These are phyloP conservation scores for Urochloa ruziziensis DNA, from an alignment of 176 grass and related monocot species.

Conservation along the genomic window DNA sequence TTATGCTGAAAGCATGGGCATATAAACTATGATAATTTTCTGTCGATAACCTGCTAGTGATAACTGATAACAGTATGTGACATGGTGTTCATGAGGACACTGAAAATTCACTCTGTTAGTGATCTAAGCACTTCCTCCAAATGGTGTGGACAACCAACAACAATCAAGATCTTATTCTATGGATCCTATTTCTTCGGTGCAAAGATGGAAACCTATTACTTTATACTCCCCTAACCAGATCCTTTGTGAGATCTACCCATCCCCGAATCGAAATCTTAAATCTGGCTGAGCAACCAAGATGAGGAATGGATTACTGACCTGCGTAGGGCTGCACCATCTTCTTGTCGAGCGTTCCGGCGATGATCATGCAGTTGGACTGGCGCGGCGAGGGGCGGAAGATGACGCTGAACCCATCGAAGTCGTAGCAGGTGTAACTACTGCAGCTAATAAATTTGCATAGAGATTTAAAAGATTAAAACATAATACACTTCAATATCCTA, in stretches of 20 bases:
- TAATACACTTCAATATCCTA: too few species aligned
- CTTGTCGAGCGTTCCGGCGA: constrained; percentile 89
- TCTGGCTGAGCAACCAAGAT: neutral
- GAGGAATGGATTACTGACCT: constrained; percentile 45
- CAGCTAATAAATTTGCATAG: too few species aligned
- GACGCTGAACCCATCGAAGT: constrained; percentile 86
- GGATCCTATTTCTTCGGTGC: neutral
- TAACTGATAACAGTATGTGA: too few species aligned
- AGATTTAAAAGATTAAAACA: too few species aligned
- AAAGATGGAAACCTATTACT: neutral
- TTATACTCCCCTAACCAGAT: neutral
- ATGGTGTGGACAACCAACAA: neutral
- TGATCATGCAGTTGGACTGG: constrained; percentile 96
- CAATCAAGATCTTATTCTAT: neutral
- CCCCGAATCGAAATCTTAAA: constrained; percentile 23
- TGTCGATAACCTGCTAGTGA: too few species aligned
- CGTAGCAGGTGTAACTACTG: too few species aligned
- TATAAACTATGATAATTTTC: neutral
- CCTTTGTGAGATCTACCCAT: constrained; percentile 24
- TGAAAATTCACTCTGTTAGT: neutral
- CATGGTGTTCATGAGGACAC: neutral
- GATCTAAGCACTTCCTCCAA: neutral
- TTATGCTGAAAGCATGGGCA: neutral
- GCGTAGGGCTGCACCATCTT: constrained; percentile 97
- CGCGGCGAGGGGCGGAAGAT: constrained; percentile 94